Conservation (phyloP, 495 filamentous ascomycete genomes). For the Parachaetomium inaequale region DNA sequence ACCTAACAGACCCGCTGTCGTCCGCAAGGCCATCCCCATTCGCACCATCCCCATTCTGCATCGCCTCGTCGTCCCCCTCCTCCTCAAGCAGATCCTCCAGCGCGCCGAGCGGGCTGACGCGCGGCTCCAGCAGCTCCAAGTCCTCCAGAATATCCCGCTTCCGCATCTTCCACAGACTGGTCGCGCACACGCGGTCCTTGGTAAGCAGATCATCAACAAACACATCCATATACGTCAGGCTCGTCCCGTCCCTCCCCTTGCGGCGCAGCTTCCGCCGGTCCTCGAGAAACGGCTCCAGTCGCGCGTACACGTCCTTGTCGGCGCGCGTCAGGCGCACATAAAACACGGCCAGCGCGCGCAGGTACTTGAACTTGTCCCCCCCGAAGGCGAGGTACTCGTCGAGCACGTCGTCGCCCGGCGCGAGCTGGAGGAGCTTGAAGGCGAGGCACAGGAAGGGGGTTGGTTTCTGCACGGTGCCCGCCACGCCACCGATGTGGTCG, state of each 20-base stretch:
- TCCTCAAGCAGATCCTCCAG: slow-evolving; percentile 76
- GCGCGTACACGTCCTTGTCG: slow-evolving; percentile 72
- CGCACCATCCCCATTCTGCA: slow-evolving; percentile 34
- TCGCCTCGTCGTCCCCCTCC: slow-evolving; percentile 52
- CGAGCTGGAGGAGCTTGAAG: slow-evolving; percentile 90
- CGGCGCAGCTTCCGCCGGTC: slow-evolving; percentile 81
- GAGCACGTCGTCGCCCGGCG: slow-evolving; percentile 74
- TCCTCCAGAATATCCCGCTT: slow-evolving; percentile 82
- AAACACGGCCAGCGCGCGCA: slow-evolving; percentile 82
- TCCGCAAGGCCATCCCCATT: slow-evolving; percentile 23
- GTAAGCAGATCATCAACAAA: slow-evolving; percentile 90
- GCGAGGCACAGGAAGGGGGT: slow-evolving; percentile 91
- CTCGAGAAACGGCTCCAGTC: slow-evolving; percentile 76
- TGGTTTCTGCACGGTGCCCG: slow-evolving; percentile 74
- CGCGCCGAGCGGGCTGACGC: slow-evolving; percentile 80
- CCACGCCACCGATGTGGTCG: slow-evolving; percentile 77
- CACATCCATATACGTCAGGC: slow-evolving; percentile 80
- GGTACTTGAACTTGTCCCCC: slow-evolving; percentile 81
- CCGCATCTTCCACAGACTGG: slow-evolving; percentile 89
- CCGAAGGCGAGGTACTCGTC: slow-evolving; percentile 70
- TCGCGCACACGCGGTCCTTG: slow-evolving; percentile 86
- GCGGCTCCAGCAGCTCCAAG: slow-evolving; percentile 77
- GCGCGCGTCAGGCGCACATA: slow-evolving; percentile 88
- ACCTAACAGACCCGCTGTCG: slow-evolving; percentile 20
- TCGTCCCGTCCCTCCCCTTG: slow-evolving; percentile 65